phyloP scores from a whole-genome alignment of 1,284 basidiomycete species.

The Ustilago cynodontis region DNA sequence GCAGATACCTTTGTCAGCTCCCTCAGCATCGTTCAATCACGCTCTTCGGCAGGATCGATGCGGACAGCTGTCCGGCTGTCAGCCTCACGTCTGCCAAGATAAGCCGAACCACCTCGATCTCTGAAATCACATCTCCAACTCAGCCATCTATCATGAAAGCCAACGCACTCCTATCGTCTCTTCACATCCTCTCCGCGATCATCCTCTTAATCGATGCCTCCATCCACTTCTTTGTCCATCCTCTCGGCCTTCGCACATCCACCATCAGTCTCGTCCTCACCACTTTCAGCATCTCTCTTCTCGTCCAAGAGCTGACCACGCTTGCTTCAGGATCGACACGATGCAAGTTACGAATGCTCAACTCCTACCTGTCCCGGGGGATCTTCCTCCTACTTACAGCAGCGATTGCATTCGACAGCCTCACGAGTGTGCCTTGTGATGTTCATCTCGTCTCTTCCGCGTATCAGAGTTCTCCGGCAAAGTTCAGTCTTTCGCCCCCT shows the following conservation, averaged over 20 bases:
- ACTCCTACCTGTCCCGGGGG: constrained; percentile 7
- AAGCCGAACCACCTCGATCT: background rate
- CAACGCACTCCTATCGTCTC: background rate
- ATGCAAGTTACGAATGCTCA: background rate
- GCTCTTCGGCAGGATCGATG: constrained; percentile 14
- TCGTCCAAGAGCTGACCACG: constrained; percentile 11
- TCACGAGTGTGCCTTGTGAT: constrained; percentile 14
- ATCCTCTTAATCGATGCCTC: background rate
- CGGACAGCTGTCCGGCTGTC: background rate
- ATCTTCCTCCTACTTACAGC: constrained; percentile 10
- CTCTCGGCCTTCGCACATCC: constrained; percentile 1
- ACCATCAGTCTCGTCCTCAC: constrained; percentile 11
- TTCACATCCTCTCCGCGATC: constrained; percentile 18
- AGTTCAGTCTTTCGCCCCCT: constrained; percentile 12
- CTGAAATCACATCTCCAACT: background rate
- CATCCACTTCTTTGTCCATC: constrained; percentile 22
- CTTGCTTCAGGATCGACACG: background rate
- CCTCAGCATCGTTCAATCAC: background rate
- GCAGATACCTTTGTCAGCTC: no score
- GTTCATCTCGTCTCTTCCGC: background rate
- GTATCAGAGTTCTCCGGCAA: constrained; percentile 11
- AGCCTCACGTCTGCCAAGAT: background rate
- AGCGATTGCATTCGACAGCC: constrained; percentile 18
- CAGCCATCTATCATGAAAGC: constrained; percentile 10
- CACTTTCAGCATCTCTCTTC: background rate